A percentile compares a stretch with the other conserved stretches of the same genome.
Evolutionary conservation across 2,329 filamentous ascomycete species (phyloP).

Genomic region (Ramularia endophylla): DNA sequence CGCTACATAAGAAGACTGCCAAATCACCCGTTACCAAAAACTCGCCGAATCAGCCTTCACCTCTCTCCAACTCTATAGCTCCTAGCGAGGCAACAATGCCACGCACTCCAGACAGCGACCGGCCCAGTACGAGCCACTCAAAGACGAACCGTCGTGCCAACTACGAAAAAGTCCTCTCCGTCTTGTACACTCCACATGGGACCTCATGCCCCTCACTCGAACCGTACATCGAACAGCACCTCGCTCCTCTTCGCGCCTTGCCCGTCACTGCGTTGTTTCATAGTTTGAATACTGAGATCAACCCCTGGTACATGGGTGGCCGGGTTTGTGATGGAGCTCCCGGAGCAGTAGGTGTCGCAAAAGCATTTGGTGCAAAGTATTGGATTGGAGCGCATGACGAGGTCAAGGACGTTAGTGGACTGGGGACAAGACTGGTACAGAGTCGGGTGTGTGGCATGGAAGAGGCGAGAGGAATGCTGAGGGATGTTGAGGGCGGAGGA

Average conservation of each 20-base stretch:
- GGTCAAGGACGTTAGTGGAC: constrained; percentile 50
- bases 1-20: constrained; percentile 9
- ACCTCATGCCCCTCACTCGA: constrained; percentile 49
- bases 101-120: neutral
- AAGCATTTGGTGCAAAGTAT: constrained; percentile 46
- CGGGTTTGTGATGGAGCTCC: constrained; percentile 53
- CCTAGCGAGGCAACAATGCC: neutral
- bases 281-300: constrained; percentile 54
- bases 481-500: constrained; percentile 14
- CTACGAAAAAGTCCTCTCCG: constrained; percentile 44
- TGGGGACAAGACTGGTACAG: constrained; percentile 47
- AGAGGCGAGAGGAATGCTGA: constrained; percentile 40
- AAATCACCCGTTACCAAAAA: too few relatives aligned
- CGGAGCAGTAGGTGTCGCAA: constrained; percentile 52
- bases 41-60: too few relatives aligned
- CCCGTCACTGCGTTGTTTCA: constrained; percentile 61
- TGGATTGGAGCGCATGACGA: constrained; percentile 61
- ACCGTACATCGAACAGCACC: constrained; percentile 52
- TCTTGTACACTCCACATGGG: constrained; percentile 62
- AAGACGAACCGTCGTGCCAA: constrained; percentile 8
- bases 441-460: constrained; percentile 41
- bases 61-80: neutral
- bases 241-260: constrained; percentile 49
- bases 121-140: constrained; percentile 3
- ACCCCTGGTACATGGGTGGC: constrained; percentile 58